phyloP scores from a whole-genome alignment of 169 alveolate species.

The Cryptosporidium andersoni region DNA sequence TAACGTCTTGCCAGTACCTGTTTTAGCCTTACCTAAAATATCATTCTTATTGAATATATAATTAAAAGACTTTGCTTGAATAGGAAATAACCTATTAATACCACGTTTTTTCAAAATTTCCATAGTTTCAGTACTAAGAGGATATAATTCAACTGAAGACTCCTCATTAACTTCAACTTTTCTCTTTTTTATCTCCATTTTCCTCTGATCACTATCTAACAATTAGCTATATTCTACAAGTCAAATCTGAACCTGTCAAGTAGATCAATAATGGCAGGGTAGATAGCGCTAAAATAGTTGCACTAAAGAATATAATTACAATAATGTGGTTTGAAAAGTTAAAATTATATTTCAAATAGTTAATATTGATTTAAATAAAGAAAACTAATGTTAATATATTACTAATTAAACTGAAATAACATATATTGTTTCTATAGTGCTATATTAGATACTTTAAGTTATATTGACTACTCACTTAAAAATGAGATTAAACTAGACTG shows the following conservation, averaged over 20 bases:
- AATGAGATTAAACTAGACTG: slow-evolving; percentile 64
- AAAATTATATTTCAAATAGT: too few species aligned
- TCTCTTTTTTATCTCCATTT: slow-evolving; percentile 60
- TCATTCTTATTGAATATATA: slow-evolving; percentile 83
- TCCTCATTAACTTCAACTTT: slow-evolving; percentile 48
- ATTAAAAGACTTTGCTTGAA: slow-evolving; percentile 82
- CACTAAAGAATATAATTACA: too few species aligned
- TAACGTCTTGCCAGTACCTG: slow-evolving; percentile 89
- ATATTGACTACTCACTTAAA: slow-evolving; percentile 40
- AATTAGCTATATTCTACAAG: too few species aligned
- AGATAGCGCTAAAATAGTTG: too few species aligned
- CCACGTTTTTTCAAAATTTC: slow-evolving; percentile 73
- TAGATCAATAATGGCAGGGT: not conserved
- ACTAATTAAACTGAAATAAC: too few species aligned
- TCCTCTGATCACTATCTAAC: not conserved
- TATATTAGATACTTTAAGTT: not conserved
- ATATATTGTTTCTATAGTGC: not conserved
- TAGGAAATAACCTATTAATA: slow-evolving; percentile 80
- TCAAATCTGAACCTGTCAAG: not conserved
- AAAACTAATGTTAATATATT: too few species aligned
- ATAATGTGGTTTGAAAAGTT: not conserved
- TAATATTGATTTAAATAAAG: too few species aligned
- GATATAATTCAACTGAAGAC: slow-evolving; percentile 67
- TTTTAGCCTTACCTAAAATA: slow-evolving; percentile 85
- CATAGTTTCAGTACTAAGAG: slow-evolving; percentile 72